Evolutionary conservation across 2,329 filamentous ascomycete species (phyloP).

Genomic region (Neofusicoccum cordaticola): DNA sequence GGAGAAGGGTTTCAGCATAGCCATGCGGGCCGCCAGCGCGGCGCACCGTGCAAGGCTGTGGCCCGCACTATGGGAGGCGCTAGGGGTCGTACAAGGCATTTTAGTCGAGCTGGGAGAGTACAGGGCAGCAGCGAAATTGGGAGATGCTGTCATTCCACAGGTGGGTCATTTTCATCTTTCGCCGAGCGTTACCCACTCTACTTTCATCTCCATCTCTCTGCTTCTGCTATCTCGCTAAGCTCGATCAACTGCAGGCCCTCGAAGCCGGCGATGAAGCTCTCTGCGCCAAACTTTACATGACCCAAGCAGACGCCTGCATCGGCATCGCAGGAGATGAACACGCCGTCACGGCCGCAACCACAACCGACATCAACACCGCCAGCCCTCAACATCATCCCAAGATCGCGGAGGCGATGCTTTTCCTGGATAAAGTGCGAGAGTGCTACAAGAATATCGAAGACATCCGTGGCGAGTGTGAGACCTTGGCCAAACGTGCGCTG

Average conservation of each 20-base stretch:
- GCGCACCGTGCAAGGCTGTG: conserved; percentile 69
- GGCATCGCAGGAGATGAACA: conserved; percentile 63
- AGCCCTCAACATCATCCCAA: conserved; percentile 13
- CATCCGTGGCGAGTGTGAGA: conserved; percentile 68
- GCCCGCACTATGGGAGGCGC: conserved; percentile 68
- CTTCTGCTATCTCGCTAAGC: background rate
- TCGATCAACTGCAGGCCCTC: conserved; percentile 42
- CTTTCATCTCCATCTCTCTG: background rate
- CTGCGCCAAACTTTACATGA: conserved; percentile 64
- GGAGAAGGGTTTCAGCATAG: conserved; percentile 72
- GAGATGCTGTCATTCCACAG: conserved; percentile 70
- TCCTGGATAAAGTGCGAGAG: conserved; percentile 35
- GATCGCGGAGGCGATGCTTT: conserved; percentile 32
- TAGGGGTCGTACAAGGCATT: conserved; percentile 65
- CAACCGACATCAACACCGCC: background rate
- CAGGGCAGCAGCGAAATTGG: conserved; percentile 60
- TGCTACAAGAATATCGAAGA: conserved; percentile 66
- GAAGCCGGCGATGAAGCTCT: conserved; percentile 66
- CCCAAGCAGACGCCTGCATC: conserved; percentile 74
- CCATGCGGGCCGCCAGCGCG: conserved; percentile 70
- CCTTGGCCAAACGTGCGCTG: conserved; percentile 77
- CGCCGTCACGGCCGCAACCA: conserved; percentile 18
- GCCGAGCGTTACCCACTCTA: no score
- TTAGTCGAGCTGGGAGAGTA: conserved; percentile 74
- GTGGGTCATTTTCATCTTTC: conserved; percentile 37